A percentile compares a stretch with the other conserved stretches of the same genome.
Conservation (phyloP, 306 rosid genomes). For the Pachyrhizus erosus region DNA sequence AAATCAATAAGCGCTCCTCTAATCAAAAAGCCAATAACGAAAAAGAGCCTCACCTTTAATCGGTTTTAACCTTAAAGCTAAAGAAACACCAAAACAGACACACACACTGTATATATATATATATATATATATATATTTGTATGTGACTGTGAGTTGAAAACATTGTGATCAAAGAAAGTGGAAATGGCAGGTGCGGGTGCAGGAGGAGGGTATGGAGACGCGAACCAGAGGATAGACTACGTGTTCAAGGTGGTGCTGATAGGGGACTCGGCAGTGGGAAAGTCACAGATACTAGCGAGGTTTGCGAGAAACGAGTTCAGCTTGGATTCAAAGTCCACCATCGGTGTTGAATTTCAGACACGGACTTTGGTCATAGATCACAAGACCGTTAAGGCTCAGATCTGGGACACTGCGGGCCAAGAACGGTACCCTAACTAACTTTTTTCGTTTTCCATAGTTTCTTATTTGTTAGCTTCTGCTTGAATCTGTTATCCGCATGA, state of each 20-base stretch:
- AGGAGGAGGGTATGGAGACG: conserved; percentile 76
- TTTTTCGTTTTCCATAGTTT: background rate
- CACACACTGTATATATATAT: background rate
- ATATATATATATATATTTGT: too few relatives aligned
- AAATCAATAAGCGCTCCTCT: background rate
- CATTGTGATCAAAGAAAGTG: background rate
- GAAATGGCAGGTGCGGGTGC: conserved; percentile 72
- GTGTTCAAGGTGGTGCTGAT: conserved; percentile 97
- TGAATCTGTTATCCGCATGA: background rate
- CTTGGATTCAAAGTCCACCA: conserved; percentile 94
- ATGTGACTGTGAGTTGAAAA: background rate
- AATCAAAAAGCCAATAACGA: conserved; percentile 19
- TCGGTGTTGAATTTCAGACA: conserved; percentile 98
- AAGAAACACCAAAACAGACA: conserved; percentile 25
- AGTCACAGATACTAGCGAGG: conserved; percentile 92
- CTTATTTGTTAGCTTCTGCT: background rate
- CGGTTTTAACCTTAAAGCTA: conserved; percentile 38
- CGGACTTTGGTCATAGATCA: conserved; percentile 82
- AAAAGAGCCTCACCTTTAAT: conserved; percentile 15
- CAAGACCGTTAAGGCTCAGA: conserved; percentile 99
- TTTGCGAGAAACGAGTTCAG: conserved; percentile 97
- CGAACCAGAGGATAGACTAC: conserved; percentile 90
- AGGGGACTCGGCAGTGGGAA: conserved; percentile 98
- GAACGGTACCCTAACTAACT: conserved; percentile 66
- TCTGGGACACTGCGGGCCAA: conserved; percentile 99